Percentiles rank a stretch among this genome's conserved stretches.
Evolutionary conservation across 2,329 filamentous ascomycete species (phyloP).

Genomic region (Westerdykella ornata): DNA sequence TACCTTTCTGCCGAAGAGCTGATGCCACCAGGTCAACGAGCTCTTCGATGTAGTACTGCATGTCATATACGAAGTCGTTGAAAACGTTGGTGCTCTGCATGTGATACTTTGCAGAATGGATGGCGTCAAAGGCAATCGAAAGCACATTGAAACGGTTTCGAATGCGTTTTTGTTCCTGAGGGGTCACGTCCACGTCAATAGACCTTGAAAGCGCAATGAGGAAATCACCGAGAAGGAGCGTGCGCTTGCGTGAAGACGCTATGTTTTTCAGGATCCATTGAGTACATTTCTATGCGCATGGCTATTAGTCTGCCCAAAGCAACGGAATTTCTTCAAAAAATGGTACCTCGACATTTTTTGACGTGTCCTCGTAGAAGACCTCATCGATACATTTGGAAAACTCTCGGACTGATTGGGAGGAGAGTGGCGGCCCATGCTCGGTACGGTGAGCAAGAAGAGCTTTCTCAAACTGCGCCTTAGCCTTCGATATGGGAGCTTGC

Average conservation of each 20-base stretch:
- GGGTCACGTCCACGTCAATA: conserved; percentile 31
- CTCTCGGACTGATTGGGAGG: not conserved
- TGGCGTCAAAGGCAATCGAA: conserved; percentile 70
- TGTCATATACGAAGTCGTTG: conserved; percentile 33
- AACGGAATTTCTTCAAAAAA: conserved; percentile 10
- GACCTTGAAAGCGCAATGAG: conserved; percentile 62
- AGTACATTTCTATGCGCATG: conserved; percentile 65
- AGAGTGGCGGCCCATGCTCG: not conserved
- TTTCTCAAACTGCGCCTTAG: too few relatives aligned
- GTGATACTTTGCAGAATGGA: conserved; percentile 46
- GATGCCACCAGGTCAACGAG: conserved; percentile 54
- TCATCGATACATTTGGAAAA: conserved; percentile 22
- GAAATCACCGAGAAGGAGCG: conserved; percentile 66
- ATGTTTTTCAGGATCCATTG: conserved; percentile 73
- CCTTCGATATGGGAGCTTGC: too few relatives aligned
- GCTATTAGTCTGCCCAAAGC: conserved; percentile 30
- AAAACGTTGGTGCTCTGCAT: not conserved
- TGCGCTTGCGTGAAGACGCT: conserved; percentile 59
- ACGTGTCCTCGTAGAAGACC: conserved; percentile 23
- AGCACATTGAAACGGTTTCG: conserved; percentile 68
- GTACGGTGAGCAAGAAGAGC: too few relatives aligned
- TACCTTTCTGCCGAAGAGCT: conserved; percentile 50
- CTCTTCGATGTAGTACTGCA: conserved; percentile 51
- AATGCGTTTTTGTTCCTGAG: conserved; percentile 36
- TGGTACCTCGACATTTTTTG: conserved; percentile 31